Conservation (phyloP, 352 stramenopile genomes). For the Globisporangium barbulae region DNA sequence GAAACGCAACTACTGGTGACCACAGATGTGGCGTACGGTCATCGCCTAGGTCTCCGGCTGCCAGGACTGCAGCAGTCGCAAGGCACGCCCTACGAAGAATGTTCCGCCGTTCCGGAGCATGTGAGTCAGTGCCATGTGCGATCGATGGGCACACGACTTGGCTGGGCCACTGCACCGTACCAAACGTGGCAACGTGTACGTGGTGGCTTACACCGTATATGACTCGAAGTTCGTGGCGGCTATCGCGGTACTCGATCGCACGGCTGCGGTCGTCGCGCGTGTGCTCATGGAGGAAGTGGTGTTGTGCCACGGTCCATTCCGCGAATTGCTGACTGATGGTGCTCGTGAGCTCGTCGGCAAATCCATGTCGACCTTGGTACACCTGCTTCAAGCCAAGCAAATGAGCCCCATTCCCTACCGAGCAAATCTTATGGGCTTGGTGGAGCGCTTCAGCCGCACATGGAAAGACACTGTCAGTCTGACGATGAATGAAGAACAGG, state of each 20-base stretch:
- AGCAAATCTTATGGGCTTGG: conserved; percentile 15
- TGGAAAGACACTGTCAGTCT: conserved; percentile 23
- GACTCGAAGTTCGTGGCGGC: conserved; percentile 17
- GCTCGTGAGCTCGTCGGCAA: conserved; percentile 3
- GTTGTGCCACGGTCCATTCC: conserved; percentile 14
- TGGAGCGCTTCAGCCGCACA: conserved; percentile 18
- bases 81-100: neutral
- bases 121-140: neutral
- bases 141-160: neutral
- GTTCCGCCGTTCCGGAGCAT: neutral
- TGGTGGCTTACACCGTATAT: conserved; percentile 17
- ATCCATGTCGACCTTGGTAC: conserved; percentile 3
- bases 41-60: neutral
- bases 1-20: neutral
- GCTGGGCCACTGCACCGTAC: neutral
- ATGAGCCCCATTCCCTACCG: conserved; percentile 18
- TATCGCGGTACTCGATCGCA: conserved; percentile 2
- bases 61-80: neutral
- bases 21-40: neutral
- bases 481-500: conserved; percentile 10
- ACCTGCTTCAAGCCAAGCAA: conserved; percentile 19
- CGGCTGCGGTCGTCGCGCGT: conserved; percentile 4
- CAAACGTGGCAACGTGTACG: conserved; percentile 6
- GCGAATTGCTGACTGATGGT: conserved; percentile 19
- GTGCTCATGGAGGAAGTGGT: conserved; percentile 18